phyloP scores from a whole-genome alignment of 495 filamentous ascomycete genomes.

The Hypomontagnella monticulosa region DNA sequence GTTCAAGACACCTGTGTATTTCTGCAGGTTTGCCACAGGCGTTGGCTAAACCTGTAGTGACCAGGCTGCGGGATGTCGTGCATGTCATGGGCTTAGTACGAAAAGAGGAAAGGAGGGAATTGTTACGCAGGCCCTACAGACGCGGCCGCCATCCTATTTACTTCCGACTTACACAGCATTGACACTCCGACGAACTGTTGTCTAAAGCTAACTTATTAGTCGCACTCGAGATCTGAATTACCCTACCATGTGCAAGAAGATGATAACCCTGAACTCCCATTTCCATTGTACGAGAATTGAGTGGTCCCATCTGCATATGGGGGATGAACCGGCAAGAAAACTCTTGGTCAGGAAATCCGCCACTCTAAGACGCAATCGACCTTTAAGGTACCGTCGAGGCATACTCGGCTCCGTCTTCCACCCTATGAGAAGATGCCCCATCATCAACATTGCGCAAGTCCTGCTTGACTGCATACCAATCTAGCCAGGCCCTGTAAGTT shows the following conservation, averaged over 20 bases:
- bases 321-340: conserved; percentile 22
- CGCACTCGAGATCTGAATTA: conserved; percentile 15
- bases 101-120: conserved; percentile 19
- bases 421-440: conserved; percentile 45
- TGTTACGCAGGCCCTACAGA: conserved; percentile 37
- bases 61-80: conserved; percentile 39
- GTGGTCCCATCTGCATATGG: conserved; percentile 8
- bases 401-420: conserved; percentile 39
- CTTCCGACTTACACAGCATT: conserved; percentile 42
- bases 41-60: conserved; percentile 37
- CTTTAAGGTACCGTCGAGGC: conserved; percentile 39
- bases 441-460: conserved; percentile 43
- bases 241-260: conserved; percentile 2
- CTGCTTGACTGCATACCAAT: conserved; percentile 42
- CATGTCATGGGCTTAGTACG: conserved; percentile 37
- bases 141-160: conserved; percentile 34
- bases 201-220: conserved; percentile 16
- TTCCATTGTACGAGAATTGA: conserved; percentile 13
- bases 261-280: conserved; percentile 2
- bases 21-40: conserved; percentile 30
- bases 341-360: conserved; percentile 29
- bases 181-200: conserved; percentile 31
- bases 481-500: conserved; percentile 32
- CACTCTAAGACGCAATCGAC: conserved; percentile 41
- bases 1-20: conserved; percentile 1